These are phyloP conservation scores for Friedmanniomyces endolithicus DNA, from an alignment of 495 filamentous ascomycete species.

Conservation along the genomic window DNA sequence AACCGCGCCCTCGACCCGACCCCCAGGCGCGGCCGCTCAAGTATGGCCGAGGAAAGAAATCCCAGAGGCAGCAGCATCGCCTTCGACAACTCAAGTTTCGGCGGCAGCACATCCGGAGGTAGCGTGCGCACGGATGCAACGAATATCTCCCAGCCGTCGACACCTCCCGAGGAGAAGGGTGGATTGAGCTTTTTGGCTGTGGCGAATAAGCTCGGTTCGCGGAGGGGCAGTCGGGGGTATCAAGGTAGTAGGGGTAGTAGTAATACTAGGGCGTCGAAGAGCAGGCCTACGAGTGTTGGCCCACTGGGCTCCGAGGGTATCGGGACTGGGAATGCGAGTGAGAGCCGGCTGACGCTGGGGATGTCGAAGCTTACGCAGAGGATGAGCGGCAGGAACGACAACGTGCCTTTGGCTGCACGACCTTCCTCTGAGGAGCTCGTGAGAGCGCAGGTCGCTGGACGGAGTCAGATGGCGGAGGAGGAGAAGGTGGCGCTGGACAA, in stretches of 20 bases:
- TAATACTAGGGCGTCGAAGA: not conserved
- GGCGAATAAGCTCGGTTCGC: conserved; percentile 11
- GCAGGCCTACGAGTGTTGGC: conserved; percentile 7
- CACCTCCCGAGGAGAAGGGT: conserved; percentile 16
- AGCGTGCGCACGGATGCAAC: not conserved
- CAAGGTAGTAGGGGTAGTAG: not conserved
- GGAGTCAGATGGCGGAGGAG: not conserved
- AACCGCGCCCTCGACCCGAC: conserved; percentile 3
- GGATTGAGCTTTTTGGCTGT: conserved; percentile 7
- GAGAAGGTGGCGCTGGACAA: not conserved
- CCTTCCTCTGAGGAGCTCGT: conserved; percentile 4
- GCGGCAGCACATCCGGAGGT: conserved; percentile 1
- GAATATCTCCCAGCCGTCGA: conserved; percentile 10
- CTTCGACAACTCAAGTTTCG: conserved; percentile 10
- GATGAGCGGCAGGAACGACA: conserved; percentile 22
- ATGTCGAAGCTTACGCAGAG: conserved; percentile 20
- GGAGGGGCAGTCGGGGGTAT: conserved; percentile 7
- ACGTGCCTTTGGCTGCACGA: not conserved
- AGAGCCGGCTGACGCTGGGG: conserved; percentile 15
- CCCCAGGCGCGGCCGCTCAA: not conserved
- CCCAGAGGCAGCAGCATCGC: conserved; percentile 3
- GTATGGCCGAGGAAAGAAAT: not conserved
- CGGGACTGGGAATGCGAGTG: not conserved
- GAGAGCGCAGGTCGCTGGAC: conserved; percentile 6
- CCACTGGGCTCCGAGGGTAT: not conserved